Conservation (phyloP, 495 filamentous ascomycete species). For the Chaetomium tenue region DNA sequence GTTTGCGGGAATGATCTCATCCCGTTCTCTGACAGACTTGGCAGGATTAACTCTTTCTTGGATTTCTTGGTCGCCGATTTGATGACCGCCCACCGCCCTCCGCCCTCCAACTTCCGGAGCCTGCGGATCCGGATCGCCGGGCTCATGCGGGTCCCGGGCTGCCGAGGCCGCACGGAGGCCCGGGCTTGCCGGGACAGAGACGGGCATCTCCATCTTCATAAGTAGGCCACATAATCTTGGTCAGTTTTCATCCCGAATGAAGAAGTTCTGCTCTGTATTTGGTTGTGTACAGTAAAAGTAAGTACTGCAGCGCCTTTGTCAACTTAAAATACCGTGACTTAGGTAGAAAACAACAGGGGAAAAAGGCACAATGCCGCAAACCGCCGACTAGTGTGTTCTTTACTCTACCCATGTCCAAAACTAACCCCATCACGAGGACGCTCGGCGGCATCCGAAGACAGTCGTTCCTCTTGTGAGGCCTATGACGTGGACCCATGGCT, state of each 20-base stretch:
- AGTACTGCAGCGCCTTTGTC: not conserved
- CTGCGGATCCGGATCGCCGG: constrained; percentile 7
- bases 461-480: constrained; percentile 90
- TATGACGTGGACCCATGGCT: constrained; percentile 83
- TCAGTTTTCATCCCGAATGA: too few species aligned
- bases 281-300: not conserved
- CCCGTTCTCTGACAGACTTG: not conserved
- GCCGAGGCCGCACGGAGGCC: not conserved
- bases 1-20: not conserved
- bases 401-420: constrained; percentile 77
- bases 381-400: constrained; percentile 66
- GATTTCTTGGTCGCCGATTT: not conserved
- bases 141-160: not conserved
- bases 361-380: constrained; percentile 40
- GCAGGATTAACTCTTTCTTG: not conserved
- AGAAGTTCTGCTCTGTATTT: too few species aligned
- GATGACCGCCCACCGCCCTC: not conserved
- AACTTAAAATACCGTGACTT: not conserved
- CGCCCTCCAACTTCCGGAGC: not conserved
- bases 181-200: too few species aligned
- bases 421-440: constrained; percentile 70
- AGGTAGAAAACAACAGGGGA: not conserved
- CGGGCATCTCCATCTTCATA: not conserved
- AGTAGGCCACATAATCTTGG: too few species aligned
- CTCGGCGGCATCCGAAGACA: constrained; percentile 77